phyloP scores from a whole-genome alignment of 2,329 filamentous ascomycete species.

The Pseudopyrenochaeta lycopersici region DNA sequence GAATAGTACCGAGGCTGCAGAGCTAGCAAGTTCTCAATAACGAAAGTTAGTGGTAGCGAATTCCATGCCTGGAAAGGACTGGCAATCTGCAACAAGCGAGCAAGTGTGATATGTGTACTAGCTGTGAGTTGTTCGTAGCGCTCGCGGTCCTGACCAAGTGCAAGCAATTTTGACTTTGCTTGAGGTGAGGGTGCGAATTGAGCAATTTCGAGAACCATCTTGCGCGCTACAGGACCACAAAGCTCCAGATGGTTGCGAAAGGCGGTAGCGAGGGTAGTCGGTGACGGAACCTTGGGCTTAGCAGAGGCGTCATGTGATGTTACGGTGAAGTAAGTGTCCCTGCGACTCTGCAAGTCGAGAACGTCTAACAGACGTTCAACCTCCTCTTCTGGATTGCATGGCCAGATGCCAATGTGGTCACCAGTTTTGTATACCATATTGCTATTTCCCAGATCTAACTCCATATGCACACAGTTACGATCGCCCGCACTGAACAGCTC shows the following conservation, averaged over 20 bases:
- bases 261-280: slow-evolving; percentile 50
- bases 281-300: slow-evolving; percentile 51
- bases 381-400: slow-evolving; percentile 51
- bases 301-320: slow-evolving; percentile 35
- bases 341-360: slow-evolving; percentile 33
- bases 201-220: slow-evolving; percentile 48
- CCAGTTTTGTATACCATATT: slow-evolving; percentile 55
- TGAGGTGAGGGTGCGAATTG: slow-evolving; percentile 51
- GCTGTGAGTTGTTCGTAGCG: slow-evolving; percentile 43
- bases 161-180: slow-evolving; percentile 41
- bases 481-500: slow-evolving; percentile 48
- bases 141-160: slow-evolving; percentile 43
- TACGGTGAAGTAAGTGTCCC: slow-evolving; percentile 36
- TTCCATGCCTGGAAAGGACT: slow-evolving; percentile 41
- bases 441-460: slow-evolving; percentile 49
- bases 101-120: slow-evolving; percentile 49
- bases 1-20: slow-evolving; percentile 45
- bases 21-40: slow-evolving; percentile 38
- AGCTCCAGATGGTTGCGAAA: slow-evolving; percentile 60
- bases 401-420: slow-evolving; percentile 54
- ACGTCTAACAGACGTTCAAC: slow-evolving; percentile 43
- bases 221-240: slow-evolving; percentile 52
- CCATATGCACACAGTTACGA: slow-evolving; percentile 54
- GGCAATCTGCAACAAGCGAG: slow-evolving; percentile 46
- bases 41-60: slow-evolving; percentile 41